These are phyloP conservation scores for Hypocreales sp. DNA, from an alignment of 2,329 filamentous ascomycete species.

Conservation along the genomic window DNA sequence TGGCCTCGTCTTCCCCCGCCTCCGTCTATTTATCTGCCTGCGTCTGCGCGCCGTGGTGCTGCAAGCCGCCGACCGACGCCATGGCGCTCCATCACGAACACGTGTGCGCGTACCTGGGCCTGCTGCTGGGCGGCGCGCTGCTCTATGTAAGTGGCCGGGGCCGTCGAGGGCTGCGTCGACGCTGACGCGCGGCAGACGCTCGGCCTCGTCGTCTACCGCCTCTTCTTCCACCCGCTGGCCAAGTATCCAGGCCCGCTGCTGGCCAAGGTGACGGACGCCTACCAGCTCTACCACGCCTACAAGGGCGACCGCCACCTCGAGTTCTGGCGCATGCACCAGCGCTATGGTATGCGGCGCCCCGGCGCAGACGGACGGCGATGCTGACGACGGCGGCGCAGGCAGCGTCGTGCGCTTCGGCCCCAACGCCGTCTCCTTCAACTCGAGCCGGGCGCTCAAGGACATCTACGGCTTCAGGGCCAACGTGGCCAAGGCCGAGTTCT, in stretches of 20 bases:
- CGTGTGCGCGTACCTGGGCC: slow-evolving; percentile 23
- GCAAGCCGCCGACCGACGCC: too few species aligned
- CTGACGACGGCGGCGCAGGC: slow-evolving; percentile 19
- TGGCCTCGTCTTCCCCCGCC: too few species aligned
- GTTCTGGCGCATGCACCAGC: slow-evolving; percentile 53
- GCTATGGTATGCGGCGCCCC: slow-evolving; percentile 39
- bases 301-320: slow-evolving; percentile 61
- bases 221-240: slow-evolving; percentile 49
- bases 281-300: slow-evolving; percentile 59
- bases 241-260: slow-evolving; percentile 50
- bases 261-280: slow-evolving; percentile 46
- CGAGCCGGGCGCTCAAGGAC: slow-evolving; percentile 47
- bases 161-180: too few species aligned
- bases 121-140: slow-evolving; percentile 17
- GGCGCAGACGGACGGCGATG: background rate
- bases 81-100: slow-evolving; percentile 8
- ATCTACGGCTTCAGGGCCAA: slow-evolving; percentile 51
- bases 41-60: too few species aligned
- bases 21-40: too few species aligned
- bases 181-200: too few species aligned
- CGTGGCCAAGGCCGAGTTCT: slow-evolving; percentile 55
- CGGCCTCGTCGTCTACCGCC: slow-evolving; percentile 34
- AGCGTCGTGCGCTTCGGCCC: slow-evolving; percentile 64
- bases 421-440: slow-evolving; percentile 66
- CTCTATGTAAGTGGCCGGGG: slow-evolving; percentile 24